These are phyloP conservation scores for Aspergillus udagawae DNA, from an alignment of 2,329 filamentous ascomycete genomes.

Conservation along the genomic window DNA sequence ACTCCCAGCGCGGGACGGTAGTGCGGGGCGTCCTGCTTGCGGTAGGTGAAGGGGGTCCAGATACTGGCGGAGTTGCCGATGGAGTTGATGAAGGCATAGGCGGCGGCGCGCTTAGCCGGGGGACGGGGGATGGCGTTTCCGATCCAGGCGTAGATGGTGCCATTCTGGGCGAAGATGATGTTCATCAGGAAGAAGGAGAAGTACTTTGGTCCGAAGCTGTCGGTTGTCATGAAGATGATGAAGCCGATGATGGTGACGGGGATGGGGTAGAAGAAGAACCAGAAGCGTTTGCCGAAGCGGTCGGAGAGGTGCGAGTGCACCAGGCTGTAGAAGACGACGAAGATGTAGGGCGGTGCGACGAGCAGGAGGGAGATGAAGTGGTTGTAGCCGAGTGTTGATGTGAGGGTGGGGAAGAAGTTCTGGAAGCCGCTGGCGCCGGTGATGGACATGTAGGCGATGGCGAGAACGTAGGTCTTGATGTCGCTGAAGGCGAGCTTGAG, in stretches of 20 bases:
- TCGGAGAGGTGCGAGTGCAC: constrained; percentile 45
- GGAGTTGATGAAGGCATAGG: constrained; percentile 54
- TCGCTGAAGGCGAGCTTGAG: constrained; percentile 51
- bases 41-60: constrained; percentile 51
- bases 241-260: constrained; percentile 50
- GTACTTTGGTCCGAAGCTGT: constrained; percentile 51
- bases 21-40: constrained; percentile 33
- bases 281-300: constrained; percentile 44
- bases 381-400: constrained; percentile 41
- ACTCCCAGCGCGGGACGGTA: constrained; percentile 42
- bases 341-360: constrained; percentile 52
- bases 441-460: constrained; percentile 47
- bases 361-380: constrained; percentile 49
- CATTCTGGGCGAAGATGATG: constrained; percentile 55
- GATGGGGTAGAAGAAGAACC: constrained; percentile 53
- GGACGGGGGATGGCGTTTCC: constrained; percentile 49
- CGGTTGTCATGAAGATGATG: constrained; percentile 52
- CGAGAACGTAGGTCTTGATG: constrained; percentile 45
- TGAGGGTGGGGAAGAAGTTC: constrained; percentile 55
- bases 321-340: constrained; percentile 50
- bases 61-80: constrained; percentile 52
- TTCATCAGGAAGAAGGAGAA: constrained; percentile 55
- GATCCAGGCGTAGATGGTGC: constrained; percentile 49
- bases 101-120: constrained; percentile 53
- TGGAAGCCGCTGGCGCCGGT: constrained; percentile 51